Base-by-base conservation (phyloP, 2,329 filamentous ascomycete genomes). In the Lanzia echinophila region DNA sequence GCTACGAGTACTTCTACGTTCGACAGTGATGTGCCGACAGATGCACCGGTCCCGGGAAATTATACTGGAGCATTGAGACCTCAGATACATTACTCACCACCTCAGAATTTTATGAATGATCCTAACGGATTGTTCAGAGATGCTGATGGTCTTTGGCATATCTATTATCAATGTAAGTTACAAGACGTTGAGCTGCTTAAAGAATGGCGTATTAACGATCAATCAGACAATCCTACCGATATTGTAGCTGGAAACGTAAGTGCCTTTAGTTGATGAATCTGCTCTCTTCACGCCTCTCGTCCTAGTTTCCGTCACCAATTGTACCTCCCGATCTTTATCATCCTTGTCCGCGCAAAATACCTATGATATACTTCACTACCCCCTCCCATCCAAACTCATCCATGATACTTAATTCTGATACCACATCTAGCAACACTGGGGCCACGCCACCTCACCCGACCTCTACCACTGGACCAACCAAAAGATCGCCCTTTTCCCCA, bases 361-460 rank as follows among this genome's bases (percentile, higher is more conserved):
- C n/a, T n/a, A n/a, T n/a, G n/a, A n/a, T n/a, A n/a, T n/a, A n/a
- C n/a, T n/a, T n/a, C n/a, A n/a, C n/a, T n/a, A n/a, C n/a, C n/a
- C n/a, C n/a, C n/a, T n/a, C n/a, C n/a, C n/a, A n/a, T n/a, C n/a
- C n/a, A n/a, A n/a, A n/a, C n/a, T n/a, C n/a, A n/a, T n/a, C n/a
- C n/a, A n/a, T n/a, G n/a, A n/a, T n/a, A n/a, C n/a, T n/a, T n/a
- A n/a, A n/a, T n/a, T n/a, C n/a, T n/a, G n/a, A n/a, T n/a, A n/a
- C n/a, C n/a, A n/a, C n/a, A n/a, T n/a, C n/a, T n/a, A n/a, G n/a
- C 77, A 84, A 62, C 81, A 85, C 60, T 86, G 83, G 83, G 83
- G 83, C 10, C 83, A 86, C 62, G 82, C 82, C 2, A 85, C 82
- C 1, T 81, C 77, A 32, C 62, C 68, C 13, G 82, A 87, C 60